These are phyloP conservation scores for Penicillium dipodomyicola DNA, from an alignment of 495 filamentous ascomycete species.

Conservation along the genomic window DNA sequence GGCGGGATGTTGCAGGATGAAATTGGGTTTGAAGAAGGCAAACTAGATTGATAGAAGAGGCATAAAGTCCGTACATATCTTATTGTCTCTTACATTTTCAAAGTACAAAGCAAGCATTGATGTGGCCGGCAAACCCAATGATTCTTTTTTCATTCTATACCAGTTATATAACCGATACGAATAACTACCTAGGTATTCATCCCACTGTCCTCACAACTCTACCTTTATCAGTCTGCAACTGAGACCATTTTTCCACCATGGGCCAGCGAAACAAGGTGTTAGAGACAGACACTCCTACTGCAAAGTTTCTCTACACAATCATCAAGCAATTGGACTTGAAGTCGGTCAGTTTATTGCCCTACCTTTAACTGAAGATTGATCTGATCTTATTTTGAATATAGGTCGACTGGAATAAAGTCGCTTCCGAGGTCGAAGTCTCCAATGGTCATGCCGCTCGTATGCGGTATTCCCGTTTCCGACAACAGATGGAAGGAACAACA, in stretches of 20 bases:
- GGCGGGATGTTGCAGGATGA: neutral
- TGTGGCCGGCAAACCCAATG: neutral
- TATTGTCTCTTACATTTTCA: neutral
- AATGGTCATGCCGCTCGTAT: conserved; percentile 81
- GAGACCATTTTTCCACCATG: conserved; percentile 10
- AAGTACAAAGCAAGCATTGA: conserved; percentile 1
- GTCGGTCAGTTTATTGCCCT: conserved; percentile 34
- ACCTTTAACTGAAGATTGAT: neutral
- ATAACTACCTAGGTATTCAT: neutral
- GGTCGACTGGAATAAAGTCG: conserved; percentile 75
- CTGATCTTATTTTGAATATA: conserved; percentile 25
- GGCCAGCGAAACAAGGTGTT: conserved; percentile 44
- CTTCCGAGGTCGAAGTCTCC: conserved; percentile 60
- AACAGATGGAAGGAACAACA: conserved; percentile 54
- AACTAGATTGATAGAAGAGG: neutral
- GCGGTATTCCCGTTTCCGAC: conserved; percentile 70
- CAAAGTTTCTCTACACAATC: conserved; percentile 70
- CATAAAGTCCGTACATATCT: neutral
- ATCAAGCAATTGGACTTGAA: conserved; percentile 73
- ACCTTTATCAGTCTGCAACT: neutral
- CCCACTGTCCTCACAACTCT: neutral
- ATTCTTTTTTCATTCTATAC: neutral
- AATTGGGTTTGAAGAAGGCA: neutral
- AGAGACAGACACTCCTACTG: conserved; percentile 46
- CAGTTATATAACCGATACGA: neutral